Evolutionary conservation across 1,284 basidiomycete species (phyloP), one percentile per base, ranked within the genome.

Genomic region (Bondarzewia mesenterica): DNA sequence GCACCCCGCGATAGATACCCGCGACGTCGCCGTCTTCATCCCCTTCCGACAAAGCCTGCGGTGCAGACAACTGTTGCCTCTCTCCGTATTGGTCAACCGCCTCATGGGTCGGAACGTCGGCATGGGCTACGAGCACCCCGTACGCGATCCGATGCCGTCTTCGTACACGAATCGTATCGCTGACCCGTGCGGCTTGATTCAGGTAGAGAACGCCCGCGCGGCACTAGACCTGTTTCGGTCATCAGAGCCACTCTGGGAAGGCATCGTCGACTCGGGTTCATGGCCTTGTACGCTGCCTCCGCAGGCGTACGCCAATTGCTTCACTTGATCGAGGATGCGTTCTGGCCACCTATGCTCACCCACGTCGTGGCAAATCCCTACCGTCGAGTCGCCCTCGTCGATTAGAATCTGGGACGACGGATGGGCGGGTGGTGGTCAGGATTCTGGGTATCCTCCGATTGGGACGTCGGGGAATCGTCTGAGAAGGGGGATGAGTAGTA

Each of bases 181-280:
- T 36, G 32, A 22, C 18, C 40, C 47, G 43, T 14, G 12, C 8
- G 7, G 20, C 38, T 21, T 10, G 18, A 10, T 40, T 27, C 51
- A 81, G 78, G 57, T 76, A 35, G 78, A 80, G 60, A 60, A 70
- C 48, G 75, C 75, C 23, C 70, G 76, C 4, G 75, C 75, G 23
- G 63, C 70, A 6, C 66, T 80, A 45, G 76, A 80, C 58, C 58
- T 80, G n/a, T 80, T 77, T 63, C 69, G 78, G 16, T 77, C 72
- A 5, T 73, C 66, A 49, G 71, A 78, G 55, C 64, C 67, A 26
- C 53, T 66, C 20, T 80, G 78, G 66, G 77, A 80, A 56, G 63
- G 60, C n/a, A 60, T 69, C 18, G 64, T 81, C 32, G 57, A 62
- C 27, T 61, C 65, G 8, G 75, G 76, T 12, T 64, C 63, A 12